Base-by-base conservation (phyloP, 2,329 filamentous ascomycete species). In the Talaromyces rugulosus region DNA sequence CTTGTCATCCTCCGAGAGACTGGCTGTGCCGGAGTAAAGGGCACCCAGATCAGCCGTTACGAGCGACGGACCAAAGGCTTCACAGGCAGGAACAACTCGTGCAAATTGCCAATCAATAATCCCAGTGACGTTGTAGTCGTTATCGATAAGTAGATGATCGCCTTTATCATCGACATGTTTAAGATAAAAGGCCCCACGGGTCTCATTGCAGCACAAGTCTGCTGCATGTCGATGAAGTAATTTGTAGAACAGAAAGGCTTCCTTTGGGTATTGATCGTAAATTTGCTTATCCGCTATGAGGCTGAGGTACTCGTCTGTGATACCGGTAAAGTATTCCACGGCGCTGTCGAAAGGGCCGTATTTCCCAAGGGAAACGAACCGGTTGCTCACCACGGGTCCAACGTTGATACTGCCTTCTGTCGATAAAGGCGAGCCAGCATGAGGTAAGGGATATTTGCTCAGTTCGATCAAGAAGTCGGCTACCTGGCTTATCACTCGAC, bases 101-200 rank as follows among this genome's bases (percentile, higher is more conserved):
- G 70, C 68, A 70, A 70, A 74, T 56, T 78, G 73, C 77, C 77
- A 81, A 63, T 81, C 78, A 59, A 81, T 80, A 30, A 82, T 77
- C 0, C 78, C 77, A 6, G 75, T 80, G 44, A 82, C 73, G 63
- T 79, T 78, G 63, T 72, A 77, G 16, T 78, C 40, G 3, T 79
- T 71, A 62, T 82, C 76, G 0, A 74, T 74, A 2, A 82, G 66
- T 30, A 82, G 72, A 63, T 81, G 78, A 59, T 80, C 76, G 12
- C 77, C 79, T 64, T 80, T 81, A 65, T 82, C 79, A 59, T 78
- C 75, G 23, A 72, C 64, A 61, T 80, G 74, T 66, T 80, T 81
- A 9, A 82, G 67, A 62, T 75, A 81, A 66, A 75, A 81, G 27
- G 68, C 68, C 2, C 68, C 58, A 27, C 58, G 59, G 2, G 36